Evolutionary conservation across 116 monocot genomes (phyloP), one percentile per base, ranked within the genome.

Genomic region (Iris pallida): DNA sequence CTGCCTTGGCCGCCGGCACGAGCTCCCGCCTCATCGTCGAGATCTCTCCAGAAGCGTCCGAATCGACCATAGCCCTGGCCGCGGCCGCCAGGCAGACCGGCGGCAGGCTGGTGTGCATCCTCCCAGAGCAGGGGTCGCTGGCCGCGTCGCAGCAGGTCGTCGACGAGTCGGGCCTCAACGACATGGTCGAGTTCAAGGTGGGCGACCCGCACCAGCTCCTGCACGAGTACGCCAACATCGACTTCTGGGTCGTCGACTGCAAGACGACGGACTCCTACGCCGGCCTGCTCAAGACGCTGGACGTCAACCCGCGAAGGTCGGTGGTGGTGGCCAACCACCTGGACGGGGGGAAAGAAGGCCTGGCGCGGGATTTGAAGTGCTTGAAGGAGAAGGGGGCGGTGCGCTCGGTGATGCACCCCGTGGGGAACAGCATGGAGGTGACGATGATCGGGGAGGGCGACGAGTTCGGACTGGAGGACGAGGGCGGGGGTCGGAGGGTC

Each of bases 201-300:
- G 80, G 84, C 0, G 63, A 80, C 64, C 76, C 84, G 2, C 44
- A 76, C 6, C 53, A 85, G 55, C 75, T 85, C 4, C 69, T 81
- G 51, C 68, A 71, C 7, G 64, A 71, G 71, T 81, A 78, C 46
- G 81, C 81, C 63, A 81, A 78, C 53, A 63, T 85, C 1, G 81
- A 81, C 64, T 81, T 81, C 71, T 78, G 78, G 3, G 58, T 80
- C 0, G 80, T 85, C 2, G 85, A 81, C 68, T 85, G 85, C 71
- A 71, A 71, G 16, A 55, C 63, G 8, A 55, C 11, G 2, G 74
- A 80, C 5, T 63, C 69, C n/a, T 71, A 78, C 58, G 41, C 30
- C 10, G 78, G 70, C 9, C 40, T 81, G 61, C 71, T 85, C 9
- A 65, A 68, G 46, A 16, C 78, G 57, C 56, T 81, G 16, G 75